These are phyloP conservation scores for Sugiyamaella neomexicana DNA, from an alignment of 1,139 yeast genomes.

Conservation along the genomic window DNA sequence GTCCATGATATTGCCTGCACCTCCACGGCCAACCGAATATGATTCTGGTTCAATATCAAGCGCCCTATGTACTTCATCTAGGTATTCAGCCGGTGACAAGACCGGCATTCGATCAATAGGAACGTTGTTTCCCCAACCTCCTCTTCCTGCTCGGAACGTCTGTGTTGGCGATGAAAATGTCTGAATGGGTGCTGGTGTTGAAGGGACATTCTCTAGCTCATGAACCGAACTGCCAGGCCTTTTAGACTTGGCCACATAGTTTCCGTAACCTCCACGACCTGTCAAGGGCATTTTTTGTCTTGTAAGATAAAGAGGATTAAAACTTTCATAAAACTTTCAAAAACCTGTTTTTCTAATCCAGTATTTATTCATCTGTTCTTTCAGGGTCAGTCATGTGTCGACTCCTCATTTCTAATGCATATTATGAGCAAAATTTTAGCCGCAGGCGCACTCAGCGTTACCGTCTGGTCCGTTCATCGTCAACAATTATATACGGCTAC, in stretches of 20 bases:
- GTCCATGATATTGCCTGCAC: constrained; percentile 36
- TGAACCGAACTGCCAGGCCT: constrained; percentile 15
- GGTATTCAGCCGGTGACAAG: constrained; percentile 39
- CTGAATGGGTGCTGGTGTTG: constrained; percentile 42
- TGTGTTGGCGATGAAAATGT: constrained; percentile 40
- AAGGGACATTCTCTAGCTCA: constrained; percentile 26
- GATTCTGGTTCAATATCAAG: constrained; percentile 36
- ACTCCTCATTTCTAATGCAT: constrained; percentile 4
- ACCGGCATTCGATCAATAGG: constrained; percentile 37
- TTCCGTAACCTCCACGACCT: constrained; percentile 41
- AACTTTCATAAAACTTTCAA: no score
- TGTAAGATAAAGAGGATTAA: no score
- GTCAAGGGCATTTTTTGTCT: constrained; percentile 39
- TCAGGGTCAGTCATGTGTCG: constrained; percentile 8
- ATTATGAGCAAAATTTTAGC: constrained; percentile 1
- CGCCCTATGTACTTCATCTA: constrained; percentile 39
- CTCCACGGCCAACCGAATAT: constrained; percentile 44
- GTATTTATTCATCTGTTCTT: not conserved
- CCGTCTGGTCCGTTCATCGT: no score
- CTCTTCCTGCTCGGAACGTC: constrained; percentile 42
- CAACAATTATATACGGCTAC: not conserved
- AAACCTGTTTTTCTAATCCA: no score
- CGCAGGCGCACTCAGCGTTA: not conserved
- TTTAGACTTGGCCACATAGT: constrained; percentile 27
- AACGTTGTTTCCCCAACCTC: constrained; percentile 42